Evolutionary conservation across 495 filamentous ascomycete species (phyloP).

Genomic region (Darksidea phi): DNA sequence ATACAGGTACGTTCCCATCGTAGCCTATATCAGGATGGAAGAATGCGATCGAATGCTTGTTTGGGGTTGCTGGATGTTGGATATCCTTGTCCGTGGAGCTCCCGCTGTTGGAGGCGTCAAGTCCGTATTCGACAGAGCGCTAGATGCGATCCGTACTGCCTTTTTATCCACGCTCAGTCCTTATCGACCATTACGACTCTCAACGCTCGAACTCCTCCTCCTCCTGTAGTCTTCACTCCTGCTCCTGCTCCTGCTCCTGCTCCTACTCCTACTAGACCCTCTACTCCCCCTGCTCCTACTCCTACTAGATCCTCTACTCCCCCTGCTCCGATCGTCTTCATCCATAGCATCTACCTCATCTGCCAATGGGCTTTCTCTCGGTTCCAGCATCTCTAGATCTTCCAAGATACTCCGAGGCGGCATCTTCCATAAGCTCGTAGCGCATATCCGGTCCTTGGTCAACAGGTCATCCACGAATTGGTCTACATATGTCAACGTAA

Average conservation of each 20-base stretch:
- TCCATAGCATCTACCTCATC: slow-evolving; percentile 84
- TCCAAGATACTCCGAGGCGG: slow-evolving; percentile 78
- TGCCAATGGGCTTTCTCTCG: slow-evolving; percentile 74
- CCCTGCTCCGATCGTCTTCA: slow-evolving; percentile 48
- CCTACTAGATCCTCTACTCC: background rate
- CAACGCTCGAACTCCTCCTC: background rate
- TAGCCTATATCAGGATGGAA: no score
- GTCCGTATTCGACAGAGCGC: no score
- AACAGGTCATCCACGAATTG: slow-evolving; percentile 91
- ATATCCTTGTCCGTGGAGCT: no score
- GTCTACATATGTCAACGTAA: slow-evolving; percentile 77
- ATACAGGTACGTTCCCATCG: no score
- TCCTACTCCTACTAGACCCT: background rate
- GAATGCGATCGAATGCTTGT: no score
- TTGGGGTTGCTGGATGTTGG: no score
- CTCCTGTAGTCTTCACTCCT: background rate
- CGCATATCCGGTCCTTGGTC: slow-evolving; percentile 85
- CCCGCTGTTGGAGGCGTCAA: no score
- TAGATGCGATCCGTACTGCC: no score
- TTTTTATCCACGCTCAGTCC: no score
- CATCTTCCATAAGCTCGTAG: slow-evolving; percentile 90
- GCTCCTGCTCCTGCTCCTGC: background rate
- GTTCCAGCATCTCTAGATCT: slow-evolving; percentile 84
- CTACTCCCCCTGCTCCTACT: background rate
- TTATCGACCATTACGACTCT: no score